A percentile compares a stretch with the other conserved stretches of the same genome.
Conservation (phyloP, 805 yeast species). For the Soucietia sequanensis region DNA sequence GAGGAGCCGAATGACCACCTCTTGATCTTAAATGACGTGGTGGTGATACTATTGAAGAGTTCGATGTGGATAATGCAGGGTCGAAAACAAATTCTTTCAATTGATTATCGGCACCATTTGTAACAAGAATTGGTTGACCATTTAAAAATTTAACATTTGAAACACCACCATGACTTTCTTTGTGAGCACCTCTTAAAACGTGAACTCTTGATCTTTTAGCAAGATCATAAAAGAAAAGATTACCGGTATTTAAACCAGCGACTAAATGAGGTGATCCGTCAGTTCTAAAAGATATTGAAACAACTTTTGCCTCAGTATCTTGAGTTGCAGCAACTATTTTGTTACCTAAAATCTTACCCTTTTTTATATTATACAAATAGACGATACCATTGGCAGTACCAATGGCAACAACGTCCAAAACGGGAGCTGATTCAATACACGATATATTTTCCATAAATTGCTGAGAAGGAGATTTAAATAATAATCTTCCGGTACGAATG, state of each 20-base stretch:
- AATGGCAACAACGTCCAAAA: conserved; percentile 75
- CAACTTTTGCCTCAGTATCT: conserved; percentile 41
- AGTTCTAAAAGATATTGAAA: conserved; percentile 81
- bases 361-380: conserved; percentile 63
- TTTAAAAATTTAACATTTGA: conserved; percentile 70
- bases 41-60: conserved; percentile 69
- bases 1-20: conserved; percentile 97
- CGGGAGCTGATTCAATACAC: conserved; percentile 81
- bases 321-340: conserved; percentile 49
- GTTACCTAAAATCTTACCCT: conserved; percentile 49
- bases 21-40: conserved; percentile 90
- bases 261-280: conserved; percentile 86
- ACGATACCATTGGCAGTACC: conserved; percentile 73
- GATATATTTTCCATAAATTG: conserved; percentile 56
- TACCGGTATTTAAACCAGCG: conserved; percentile 77
- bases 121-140: conserved; percentile 88
- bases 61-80: conserved; percentile 72
- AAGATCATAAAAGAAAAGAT: conserved; percentile 81
- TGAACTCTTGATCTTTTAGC: conserved; percentile 73
- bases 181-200: conserved; percentile 68
- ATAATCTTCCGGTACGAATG: conserved; percentile 69
- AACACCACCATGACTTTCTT: conserved; percentile 74
- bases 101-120: conserved; percentile 89
- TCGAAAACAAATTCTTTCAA: conserved; percentile 91
- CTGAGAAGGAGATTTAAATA: conserved; percentile 51